Conservation (phyloP, 164 flowering plant species). For the Piper betle region DNA sequence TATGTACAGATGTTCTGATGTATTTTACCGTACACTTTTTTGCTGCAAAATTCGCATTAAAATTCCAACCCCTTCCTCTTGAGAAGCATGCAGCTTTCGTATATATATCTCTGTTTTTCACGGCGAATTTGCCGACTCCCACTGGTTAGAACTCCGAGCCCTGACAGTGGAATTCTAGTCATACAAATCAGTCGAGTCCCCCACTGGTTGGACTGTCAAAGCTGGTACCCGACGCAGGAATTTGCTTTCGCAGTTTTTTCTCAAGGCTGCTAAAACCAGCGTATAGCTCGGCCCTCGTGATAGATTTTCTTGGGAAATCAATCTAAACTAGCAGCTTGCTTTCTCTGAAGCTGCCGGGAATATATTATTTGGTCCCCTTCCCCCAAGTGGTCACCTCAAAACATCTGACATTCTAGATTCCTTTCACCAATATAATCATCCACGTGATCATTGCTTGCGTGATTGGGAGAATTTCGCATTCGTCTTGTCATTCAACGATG, state of each 20-base stretch:
- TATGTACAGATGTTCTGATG: too few relatives aligned
- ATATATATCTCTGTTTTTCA: constrained; percentile 6
- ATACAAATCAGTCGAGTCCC: neutral
- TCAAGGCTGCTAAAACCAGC: neutral
- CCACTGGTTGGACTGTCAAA: neutral
- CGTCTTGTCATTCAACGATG: neutral
- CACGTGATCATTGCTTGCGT: neutral
- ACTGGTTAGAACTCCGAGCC: neutral
- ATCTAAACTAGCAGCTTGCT: neutral
- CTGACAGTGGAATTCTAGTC: neutral
- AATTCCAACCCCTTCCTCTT: neutral
- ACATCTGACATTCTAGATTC: neutral
- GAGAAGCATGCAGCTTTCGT: constrained; percentile 6
- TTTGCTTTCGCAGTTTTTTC: neutral
- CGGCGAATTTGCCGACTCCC: neutral
- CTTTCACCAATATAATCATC: neutral
- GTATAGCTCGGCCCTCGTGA: constrained; percentile 1
- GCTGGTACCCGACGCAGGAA: neutral
- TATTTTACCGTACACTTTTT: neutral
- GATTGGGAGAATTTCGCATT: neutral
- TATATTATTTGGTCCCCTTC: neutral
- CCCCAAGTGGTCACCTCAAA: neutral
- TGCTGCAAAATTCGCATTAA: neutral
- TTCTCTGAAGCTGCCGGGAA: neutral
- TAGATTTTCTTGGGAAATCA: constrained; percentile 1